Conservation (phyloP, 805 yeast genomes). For the Metschnikowia sp. region DNA sequence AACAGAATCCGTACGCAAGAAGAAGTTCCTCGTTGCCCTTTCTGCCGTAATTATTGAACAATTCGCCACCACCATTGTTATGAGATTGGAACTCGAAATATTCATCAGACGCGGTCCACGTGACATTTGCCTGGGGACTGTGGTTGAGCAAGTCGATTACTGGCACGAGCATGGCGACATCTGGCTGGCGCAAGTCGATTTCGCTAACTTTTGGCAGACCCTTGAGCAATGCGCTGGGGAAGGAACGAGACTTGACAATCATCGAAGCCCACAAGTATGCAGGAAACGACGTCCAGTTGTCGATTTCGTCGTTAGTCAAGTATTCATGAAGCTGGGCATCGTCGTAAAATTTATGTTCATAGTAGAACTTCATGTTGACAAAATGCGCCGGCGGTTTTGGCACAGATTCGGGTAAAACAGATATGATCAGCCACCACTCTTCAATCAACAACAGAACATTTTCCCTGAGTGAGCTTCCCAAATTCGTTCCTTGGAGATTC, state of each 20-base stretch:
- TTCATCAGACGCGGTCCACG: constrained; percentile 48
- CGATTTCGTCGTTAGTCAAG: constrained; percentile 16
- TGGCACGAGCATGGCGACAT: constrained; percentile 71
- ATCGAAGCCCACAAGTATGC: constrained; percentile 74
- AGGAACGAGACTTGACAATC: constrained; percentile 73
- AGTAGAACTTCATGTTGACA: constrained; percentile 41
- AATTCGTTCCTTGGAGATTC: constrained; percentile 64
- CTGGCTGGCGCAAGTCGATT: constrained; percentile 21
- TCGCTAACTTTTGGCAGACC: constrained; percentile 27
- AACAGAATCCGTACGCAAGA: constrained; percentile 77
- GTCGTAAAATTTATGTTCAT: constrained; percentile 38
- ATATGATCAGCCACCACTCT: constrained; percentile 56
- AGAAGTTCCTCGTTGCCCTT: constrained; percentile 83
- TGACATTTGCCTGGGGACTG: constrained; percentile 52
- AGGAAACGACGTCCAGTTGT: constrained; percentile 61
- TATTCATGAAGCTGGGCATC: constrained; percentile 35
- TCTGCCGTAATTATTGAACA: constrained; percentile 82
- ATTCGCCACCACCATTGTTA: constrained; percentile 27
- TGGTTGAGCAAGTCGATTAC: constrained; percentile 80
- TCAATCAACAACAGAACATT: constrained; percentile 45
- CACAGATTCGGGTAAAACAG: constrained; percentile 27
- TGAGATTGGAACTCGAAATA: constrained; percentile 43
- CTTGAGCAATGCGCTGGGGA: constrained; percentile 64
- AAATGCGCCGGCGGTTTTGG: constrained; percentile 34
- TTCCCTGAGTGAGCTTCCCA: constrained; percentile 52